Base-by-base conservation (phyloP, 176 grass and related monocot species). In the Musa beccarii region DNA sequence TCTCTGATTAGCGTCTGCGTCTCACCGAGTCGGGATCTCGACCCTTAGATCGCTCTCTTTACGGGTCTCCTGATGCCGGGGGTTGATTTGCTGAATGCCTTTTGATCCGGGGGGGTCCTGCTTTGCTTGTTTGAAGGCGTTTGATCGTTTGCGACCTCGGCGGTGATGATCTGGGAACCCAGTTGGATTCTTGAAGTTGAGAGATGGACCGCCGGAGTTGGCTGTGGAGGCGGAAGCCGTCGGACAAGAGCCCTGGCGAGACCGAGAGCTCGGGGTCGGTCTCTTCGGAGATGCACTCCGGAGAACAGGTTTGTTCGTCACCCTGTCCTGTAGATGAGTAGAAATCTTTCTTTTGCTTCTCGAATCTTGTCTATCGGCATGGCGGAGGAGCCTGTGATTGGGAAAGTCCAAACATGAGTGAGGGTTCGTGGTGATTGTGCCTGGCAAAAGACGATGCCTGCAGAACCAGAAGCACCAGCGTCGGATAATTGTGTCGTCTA, bases 131-230 rank as follows among this genome's bases (percentile, higher is more conserved):
- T 26, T 49, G 65, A 68, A 68, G 65, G 26, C 25, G 26, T 17
- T 34, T 49, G 2, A 70, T 19, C 8, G 11, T 21, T 70, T 19
- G 68, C 17, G 68, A 70, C 8, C 43, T 70, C 51, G 49, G 68
- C 19, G 17, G 43, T 51, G 68, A 20, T 51, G 43, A 70, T 51
- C 68, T 52, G 68, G 17, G 8, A 20, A 51, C 8, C 20, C n/a
- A 22, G 21, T 70, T 51, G 68, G 68, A 70, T 15, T 34, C 1
- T 51, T 70, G 49, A 70, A 19, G 43, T 70, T 10, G 17, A 34
- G 20, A 70, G 72, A 74, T 74, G 72, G 72, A 74, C 54, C 72
- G 72, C 52, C 72, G 53, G 22, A 74, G 72, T 74, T 74, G 72
- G 72, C 52, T 74, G 25, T 74, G 72, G 72, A 54, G 24, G 53